A percentile compares a stretch with the other conserved stretches of the same genome.
phyloP scores from a whole-genome alignment of 495 filamentous ascomycete genomes.

The Hypoxylon lienhwacheense region DNA sequence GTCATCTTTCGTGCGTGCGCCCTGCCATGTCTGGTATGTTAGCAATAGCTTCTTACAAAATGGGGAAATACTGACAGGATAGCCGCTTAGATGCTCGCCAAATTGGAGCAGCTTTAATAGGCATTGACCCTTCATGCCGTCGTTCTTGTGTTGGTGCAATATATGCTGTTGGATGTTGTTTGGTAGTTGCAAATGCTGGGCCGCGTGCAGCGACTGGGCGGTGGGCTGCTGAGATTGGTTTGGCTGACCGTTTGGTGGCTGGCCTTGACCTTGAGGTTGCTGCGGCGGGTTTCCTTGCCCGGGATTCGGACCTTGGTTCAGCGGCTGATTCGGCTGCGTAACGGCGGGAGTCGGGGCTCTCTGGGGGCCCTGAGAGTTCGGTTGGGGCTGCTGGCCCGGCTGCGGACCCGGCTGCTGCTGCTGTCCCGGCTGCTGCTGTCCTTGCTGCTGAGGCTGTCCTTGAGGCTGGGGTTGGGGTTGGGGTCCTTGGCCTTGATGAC shows the following conservation, averaged over 20 bases:
- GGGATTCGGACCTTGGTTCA: conserved; percentile 33
- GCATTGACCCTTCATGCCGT: conserved; percentile 58
- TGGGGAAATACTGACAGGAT: conserved; percentile 51
- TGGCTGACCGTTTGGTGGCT: conserved; percentile 45
- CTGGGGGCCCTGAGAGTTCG: conserved; percentile 32
- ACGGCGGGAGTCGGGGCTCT: conserved; percentile 37
- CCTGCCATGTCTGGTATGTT: conserved; percentile 42
- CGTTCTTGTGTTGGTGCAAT: conserved; percentile 55
- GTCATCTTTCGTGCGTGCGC: conserved; percentile 60
- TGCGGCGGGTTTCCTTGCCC: conserved; percentile 51
- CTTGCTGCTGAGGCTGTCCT: conserved; percentile 40
- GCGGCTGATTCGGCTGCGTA: conserved; percentile 38
- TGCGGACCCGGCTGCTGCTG: conserved; percentile 32
- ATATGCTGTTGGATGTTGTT: conserved; percentile 42
- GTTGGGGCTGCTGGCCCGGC: conserved; percentile 26
- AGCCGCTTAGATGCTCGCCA: conserved; percentile 68
- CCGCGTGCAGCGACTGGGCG: conserved; percentile 42
- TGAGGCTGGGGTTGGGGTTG: conserved; percentile 39
- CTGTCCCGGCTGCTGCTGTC: conserved; percentile 41
- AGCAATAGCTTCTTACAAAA: conserved; percentile 11
- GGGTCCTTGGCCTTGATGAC: conserved; percentile 39
- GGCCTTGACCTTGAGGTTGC: conserved; percentile 50
- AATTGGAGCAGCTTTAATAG: conserved; percentile 69
- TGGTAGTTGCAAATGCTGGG: conserved; percentile 47
- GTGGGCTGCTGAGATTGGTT: conserved; percentile 38